Evolutionary conservation across 1,284 basidiomycete species (phyloP), one percentile per base, ranked within the genome.

Genomic region (Rhodotorula sp.): DNA sequence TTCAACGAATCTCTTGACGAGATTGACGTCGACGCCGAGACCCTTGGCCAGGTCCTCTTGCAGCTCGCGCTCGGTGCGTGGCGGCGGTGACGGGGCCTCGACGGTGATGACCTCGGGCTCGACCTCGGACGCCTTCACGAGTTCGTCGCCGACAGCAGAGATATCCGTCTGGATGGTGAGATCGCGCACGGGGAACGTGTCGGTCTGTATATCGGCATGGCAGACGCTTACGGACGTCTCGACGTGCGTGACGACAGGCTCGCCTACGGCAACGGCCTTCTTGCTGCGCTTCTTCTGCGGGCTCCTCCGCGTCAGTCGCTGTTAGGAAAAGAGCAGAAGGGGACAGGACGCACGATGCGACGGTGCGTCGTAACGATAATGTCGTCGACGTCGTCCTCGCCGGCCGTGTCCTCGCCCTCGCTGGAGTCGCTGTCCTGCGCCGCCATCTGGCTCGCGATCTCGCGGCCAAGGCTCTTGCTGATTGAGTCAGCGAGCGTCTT

Each of bases 391-490:
- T 77, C 78, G 12, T 82, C 81, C 34, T 88, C 84, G 46, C 83
- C 82, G 9, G 87, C 87, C 21, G 81, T 83, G 10, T 81, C 81
- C 46, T 81, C 82, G 1, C 51, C 65, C 5, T 63, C 64, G 25
- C 61, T 66, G 70, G 41, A 54, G 3, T 82, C 81, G 17, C 63
- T 72, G 34, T 79, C 80, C 46, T 66, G 70, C 21, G 66, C 68
- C 77, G 84, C 83, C 82, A 89, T 85, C 81, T 87, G 87, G 53
- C 86, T 86, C 77, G 87, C 79, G 65, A 96, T 80, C 83, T 96
- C 93, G 39, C 89, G 89, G 0, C 92, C 92, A 13, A 95, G 82
- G 78, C 88, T 92, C 82, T 89, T 89, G 74, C 88, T 90, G 67
- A 94, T 91, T 39, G 84, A 86, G 21, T 84, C 86, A 3, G 79